phyloP scores from a whole-genome alignment of 176 grass and related monocot species.

The Carex myosuroides region DNA sequence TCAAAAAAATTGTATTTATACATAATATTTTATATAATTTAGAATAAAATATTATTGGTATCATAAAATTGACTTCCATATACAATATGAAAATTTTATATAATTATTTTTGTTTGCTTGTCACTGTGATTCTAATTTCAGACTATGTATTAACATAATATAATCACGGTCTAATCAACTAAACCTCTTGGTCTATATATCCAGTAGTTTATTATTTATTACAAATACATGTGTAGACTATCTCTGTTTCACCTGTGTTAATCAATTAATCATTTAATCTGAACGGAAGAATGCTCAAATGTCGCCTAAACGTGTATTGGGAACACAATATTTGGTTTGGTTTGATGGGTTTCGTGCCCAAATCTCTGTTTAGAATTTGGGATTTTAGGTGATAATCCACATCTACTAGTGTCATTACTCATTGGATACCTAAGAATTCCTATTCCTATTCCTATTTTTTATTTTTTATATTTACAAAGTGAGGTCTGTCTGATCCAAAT shows the following conservation, averaged over 20 bases:
- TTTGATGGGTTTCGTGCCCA: conserved; percentile 26
- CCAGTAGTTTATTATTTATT: not conserved
- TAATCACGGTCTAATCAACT: not conserved
- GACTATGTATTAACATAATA: not conserved
- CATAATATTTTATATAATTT: no score
- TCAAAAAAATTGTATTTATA: no score
- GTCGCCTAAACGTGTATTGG: conserved; percentile 20
- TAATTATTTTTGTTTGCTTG: no score
- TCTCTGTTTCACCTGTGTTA: conserved; percentile 16
- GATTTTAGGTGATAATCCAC: conserved; percentile 14
- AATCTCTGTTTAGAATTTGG: conserved; percentile 26
- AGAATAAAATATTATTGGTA: no score
- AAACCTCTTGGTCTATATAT: not conserved
- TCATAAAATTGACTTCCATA: no score
- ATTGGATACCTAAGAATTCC: conserved; percentile 21
- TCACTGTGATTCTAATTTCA: not conserved
- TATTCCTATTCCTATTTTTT: not conserved
- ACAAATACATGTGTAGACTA: not conserved
- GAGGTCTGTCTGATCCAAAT: not conserved
- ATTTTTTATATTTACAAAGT: not conserved
- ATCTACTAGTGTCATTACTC: not conserved
- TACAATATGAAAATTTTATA: no score
- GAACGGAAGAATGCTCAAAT: conserved; percentile 20
- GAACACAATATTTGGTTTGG: conserved; percentile 19
- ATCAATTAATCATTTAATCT: conserved; percentile 10